Conservation (phyloP, 73 alveolate species). For the Blepharisma japonicum region DNA sequence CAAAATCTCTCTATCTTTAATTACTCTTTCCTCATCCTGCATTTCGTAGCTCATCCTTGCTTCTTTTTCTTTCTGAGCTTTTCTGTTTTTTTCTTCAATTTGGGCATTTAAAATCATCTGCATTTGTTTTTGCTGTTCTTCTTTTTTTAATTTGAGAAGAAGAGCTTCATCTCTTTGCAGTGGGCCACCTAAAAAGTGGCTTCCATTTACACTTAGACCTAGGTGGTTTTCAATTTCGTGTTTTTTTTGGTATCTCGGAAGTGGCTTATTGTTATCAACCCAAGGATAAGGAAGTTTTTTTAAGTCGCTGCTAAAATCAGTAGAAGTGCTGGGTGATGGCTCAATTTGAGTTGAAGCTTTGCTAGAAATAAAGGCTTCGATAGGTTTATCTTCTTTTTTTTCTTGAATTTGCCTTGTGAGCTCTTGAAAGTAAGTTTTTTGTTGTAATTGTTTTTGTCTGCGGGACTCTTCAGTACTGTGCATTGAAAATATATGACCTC, state of each 20-base stretch:
- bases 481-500: slow-evolving; percentile 6
- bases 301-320: slow-evolving; percentile 2
- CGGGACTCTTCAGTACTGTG: not conserved
- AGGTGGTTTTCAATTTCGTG: slow-evolving; percentile 26
- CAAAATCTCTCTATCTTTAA: too few relatives aligned
- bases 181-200: slow-evolving; percentile 16
- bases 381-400: slow-evolving; percentile 17
- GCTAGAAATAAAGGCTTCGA: not conserved
- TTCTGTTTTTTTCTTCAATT: slow-evolving; percentile 6
- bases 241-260: not conserved
- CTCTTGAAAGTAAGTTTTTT: slow-evolving; percentile 25
- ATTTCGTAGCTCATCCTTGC: not conserved
- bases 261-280: not conserved
- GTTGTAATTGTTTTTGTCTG: slow-evolving; percentile 2
- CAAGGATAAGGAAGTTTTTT: not conserved
- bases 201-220: not conserved
- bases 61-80: not conserved
- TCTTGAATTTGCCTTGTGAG: slow-evolving; percentile 22
- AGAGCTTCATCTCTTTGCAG: slow-evolving; percentile 21
- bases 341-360: not conserved
- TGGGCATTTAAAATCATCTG: slow-evolving; percentile 4
- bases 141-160: not conserved
- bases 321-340: not conserved
- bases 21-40: not conserved
- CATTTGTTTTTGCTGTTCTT: slow-evolving; percentile 26